Percentiles rank a stretch among this genome's conserved stretches.
Conservation (phyloP, 2,329 filamentous ascomycete genomes). For the Aspergillus flavus region DNA sequence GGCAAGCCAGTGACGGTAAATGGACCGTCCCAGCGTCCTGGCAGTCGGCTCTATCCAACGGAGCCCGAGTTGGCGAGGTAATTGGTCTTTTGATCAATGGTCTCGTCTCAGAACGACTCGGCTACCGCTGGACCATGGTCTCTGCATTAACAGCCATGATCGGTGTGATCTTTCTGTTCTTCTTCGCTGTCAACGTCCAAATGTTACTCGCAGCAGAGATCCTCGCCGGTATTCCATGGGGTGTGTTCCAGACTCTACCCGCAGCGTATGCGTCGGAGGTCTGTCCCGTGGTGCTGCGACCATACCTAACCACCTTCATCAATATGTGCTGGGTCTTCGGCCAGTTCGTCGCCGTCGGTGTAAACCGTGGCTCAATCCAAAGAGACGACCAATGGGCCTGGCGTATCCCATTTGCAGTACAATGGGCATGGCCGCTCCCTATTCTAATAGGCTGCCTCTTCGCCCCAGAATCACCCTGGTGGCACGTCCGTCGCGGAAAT, state of each 20-base stretch:
- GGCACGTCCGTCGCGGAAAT: slow-evolving; percentile 48
- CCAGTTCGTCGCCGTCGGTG: slow-evolving; percentile 51
- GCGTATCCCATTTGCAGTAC: slow-evolving; percentile 51
- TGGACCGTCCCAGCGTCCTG: slow-evolving; percentile 33
- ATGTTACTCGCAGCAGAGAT: slow-evolving; percentile 50
- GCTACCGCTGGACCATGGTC: slow-evolving; percentile 33
- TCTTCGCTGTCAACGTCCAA: slow-evolving; percentile 49
- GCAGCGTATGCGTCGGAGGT: slow-evolving; percentile 47
- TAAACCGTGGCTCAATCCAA: slow-evolving; percentile 46
- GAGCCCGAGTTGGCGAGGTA: slow-evolving; percentile 25
- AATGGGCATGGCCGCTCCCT: slow-evolving; percentile 54
- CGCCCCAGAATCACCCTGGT: slow-evolving; percentile 53
- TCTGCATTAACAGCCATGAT: slow-evolving; percentile 43
- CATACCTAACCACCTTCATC: slow-evolving; percentile 45
- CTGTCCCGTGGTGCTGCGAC: slow-evolving; percentile 41
- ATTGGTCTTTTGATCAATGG: slow-evolving; percentile 33
- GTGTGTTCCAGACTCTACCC: slow-evolving; percentile 48
- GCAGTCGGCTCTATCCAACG: slow-evolving; percentile 34
- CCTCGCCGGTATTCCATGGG: slow-evolving; percentile 52
- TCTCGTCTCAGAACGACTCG: slow-evolving; percentile 32
- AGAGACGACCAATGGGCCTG: slow-evolving; percentile 51
- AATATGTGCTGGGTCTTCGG: slow-evolving; percentile 48
- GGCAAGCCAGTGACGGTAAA: slow-evolving; percentile 19
- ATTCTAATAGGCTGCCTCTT: slow-evolving; percentile 45
- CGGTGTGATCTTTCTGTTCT: slow-evolving; percentile 50